A percentile compares a stretch with the other conserved stretches of the same genome.
phyloP scores from a whole-genome alignment of 2,329 filamentous ascomycete genomes.

The Cercospora beticola region DNA sequence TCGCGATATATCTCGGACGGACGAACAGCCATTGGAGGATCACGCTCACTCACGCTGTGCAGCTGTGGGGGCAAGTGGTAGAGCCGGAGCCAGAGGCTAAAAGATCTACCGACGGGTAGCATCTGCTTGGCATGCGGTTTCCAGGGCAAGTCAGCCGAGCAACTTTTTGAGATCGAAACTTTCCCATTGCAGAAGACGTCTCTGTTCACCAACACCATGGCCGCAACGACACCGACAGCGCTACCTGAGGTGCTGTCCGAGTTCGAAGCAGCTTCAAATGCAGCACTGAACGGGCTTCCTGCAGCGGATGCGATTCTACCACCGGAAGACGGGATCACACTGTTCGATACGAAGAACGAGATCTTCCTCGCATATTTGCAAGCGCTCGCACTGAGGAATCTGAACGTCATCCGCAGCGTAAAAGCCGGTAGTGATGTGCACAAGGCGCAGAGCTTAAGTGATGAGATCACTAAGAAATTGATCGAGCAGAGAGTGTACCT shows the following conservation, averaged over 20 bases:
- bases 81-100: background rate
- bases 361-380: slow-evolving; percentile 95
- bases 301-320: slow-evolving; percentile 64
- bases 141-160: slow-evolving; percentile 3
- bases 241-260: slow-evolving; percentile 43
- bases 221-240: slow-evolving; percentile 38
- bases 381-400: slow-evolving; percentile 75
- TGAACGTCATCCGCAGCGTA: slow-evolving; percentile 40
- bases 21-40: background rate
- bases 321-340: slow-evolving; percentile 84
- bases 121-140: background rate
- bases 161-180: background rate
- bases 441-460: slow-evolving; percentile 51
- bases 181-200: background rate
- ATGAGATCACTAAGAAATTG: slow-evolving; percentile 79
- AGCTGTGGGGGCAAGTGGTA: background rate
- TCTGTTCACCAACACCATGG: slow-evolving; percentile 11
- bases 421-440: slow-evolving; percentile 40
- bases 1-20: background rate
- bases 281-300: slow-evolving; percentile 53
- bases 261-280: slow-evolving; percentile 63
- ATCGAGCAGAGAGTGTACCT: slow-evolving; percentile 88
- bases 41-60: background rate
- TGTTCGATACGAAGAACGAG: slow-evolving; percentile 95
- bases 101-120: background rate